A percentile compares a stretch with the other conserved stretches of the same genome.
phyloP scores from a whole-genome alignment of 768 basidiomycete species.

The Gloeopeniophorella convolvens region DNA sequence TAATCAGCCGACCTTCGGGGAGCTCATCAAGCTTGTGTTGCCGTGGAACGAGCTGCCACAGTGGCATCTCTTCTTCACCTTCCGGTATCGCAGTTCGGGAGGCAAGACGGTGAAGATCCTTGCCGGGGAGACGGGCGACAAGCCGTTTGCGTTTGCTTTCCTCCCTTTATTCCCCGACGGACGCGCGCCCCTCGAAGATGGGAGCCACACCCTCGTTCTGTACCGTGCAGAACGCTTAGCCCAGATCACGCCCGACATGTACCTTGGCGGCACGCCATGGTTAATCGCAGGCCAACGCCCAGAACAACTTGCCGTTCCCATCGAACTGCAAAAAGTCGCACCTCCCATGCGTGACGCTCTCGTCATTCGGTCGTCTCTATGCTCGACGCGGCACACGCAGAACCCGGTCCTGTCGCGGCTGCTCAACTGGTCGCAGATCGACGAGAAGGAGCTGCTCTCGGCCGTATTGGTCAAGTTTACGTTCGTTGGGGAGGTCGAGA shows the following conservation, averaged over 20 bases:
- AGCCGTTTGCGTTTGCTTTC: slow-evolving; percentile 88
- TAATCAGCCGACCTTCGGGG: slow-evolving; percentile 86
- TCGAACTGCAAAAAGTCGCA: slow-evolving; percentile 58
- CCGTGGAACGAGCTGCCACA: slow-evolving; percentile 59
- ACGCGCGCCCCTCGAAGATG: slow-evolving; percentile 81
- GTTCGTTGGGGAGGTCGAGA: slow-evolving; percentile 91
- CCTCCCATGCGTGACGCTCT: slow-evolving; percentile 72
- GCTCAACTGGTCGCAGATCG: slow-evolving; percentile 72
- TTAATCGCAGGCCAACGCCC: slow-evolving; percentile 46
- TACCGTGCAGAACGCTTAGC: slow-evolving; percentile 73
- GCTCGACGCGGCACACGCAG: slow-evolving; percentile 89
- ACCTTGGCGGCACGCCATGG: slow-evolving; percentile 65
- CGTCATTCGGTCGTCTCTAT: slow-evolving; percentile 80
- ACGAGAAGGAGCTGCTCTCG: slow-evolving; percentile 57
- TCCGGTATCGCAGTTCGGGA: slow-evolving; percentile 62
- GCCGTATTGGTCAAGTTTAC: slow-evolving; percentile 77
- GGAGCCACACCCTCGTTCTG: slow-evolving; percentile 76
- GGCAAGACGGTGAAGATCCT: slow-evolving; percentile 38
- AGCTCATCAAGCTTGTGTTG: slow-evolving; percentile 83
- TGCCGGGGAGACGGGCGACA: slow-evolving; percentile 44
- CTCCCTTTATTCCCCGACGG: slow-evolving; percentile 78
- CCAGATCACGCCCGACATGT: slow-evolving; percentile 59
- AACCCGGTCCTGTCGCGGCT: slow-evolving; percentile 77
- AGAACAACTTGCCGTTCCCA: slow-evolving; percentile 52
- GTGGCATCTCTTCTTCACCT: slow-evolving; percentile 94